Evolutionary conservation across 352 stramenopile genomes (phyloP), one percentile per base, ranked within the genome.

Genomic region (Globisporangium spiculum): DNA sequence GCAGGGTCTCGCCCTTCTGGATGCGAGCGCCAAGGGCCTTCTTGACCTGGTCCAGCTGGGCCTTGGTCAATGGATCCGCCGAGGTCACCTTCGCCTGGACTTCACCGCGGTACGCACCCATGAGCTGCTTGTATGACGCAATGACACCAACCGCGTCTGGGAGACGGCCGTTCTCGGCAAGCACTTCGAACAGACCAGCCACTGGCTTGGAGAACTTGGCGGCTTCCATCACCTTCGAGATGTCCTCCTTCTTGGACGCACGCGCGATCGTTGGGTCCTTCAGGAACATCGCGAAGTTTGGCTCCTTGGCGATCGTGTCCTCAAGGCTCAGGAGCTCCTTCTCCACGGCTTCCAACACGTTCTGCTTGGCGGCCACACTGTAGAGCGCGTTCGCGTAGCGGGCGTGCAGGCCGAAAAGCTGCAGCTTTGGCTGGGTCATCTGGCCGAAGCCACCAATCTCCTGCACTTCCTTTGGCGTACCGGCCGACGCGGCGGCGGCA

Each of bases 331-430:
- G 94, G 8, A 97, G 77, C 76, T 97, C 89, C 77, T 93, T 91
- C 81, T 97, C 89, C 48, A 97, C 89, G 0, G 81, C 71, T 18
- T 94, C 86, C 12, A 97, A 74, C 71, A 76, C 68, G 72, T 94
- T 91, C 72, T 91, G 79, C 78, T 93, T 93, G 71, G 92, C 96
- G 38, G 96, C 97, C 62, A 98, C 96, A 73, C 91, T 91, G 91
- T 98, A 99, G 24, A 98, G 89, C 46, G 97, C 97, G 75, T 98
- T 99, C 70, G 97, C 97, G 83, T 99, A 99, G 54, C 96, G 90
- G 57, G 97, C 96, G 75, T 96, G 90, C 53, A 98, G 77, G 34
- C 97, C 97, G 76, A 98, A 98, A n/a, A 99, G 79, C 73, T 98
- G 89, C 71, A 99, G 77, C 84, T 95, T 93, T 48, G 87, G 87